Conservation (phyloP, 306 rosid genomes). For the Castanea mollissima region DNA sequence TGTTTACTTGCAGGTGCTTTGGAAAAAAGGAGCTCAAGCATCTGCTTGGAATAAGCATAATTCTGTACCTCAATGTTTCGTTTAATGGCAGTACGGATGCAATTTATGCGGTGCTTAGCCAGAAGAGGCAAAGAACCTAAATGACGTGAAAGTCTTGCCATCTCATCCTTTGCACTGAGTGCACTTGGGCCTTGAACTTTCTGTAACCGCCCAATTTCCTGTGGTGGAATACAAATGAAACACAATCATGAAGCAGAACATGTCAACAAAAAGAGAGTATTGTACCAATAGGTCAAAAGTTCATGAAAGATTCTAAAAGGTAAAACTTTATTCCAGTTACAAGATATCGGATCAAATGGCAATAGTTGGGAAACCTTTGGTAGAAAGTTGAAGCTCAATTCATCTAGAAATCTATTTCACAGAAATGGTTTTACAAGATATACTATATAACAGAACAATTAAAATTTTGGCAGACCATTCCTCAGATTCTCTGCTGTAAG, state of each 20-base stretch:
- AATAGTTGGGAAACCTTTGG: background rate
- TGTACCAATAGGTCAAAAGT: background rate
- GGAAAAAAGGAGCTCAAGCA: slow-evolving; percentile 86
- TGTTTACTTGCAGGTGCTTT: slow-evolving; percentile 93
- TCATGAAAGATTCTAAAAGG: background rate
- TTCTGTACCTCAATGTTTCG: slow-evolving; percentile 97
- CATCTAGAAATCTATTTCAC: background rate
- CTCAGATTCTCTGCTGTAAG: too few species aligned
- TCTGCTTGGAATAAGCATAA: slow-evolving; percentile 83
- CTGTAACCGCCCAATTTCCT: slow-evolving; percentile 97
- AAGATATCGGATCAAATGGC: background rate
- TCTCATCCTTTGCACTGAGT: slow-evolving; percentile 95
- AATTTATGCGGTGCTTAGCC: slow-evolving; percentile 91
- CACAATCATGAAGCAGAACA: slow-evolving; percentile 7
- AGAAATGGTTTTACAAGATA: background rate
- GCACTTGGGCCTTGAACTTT: slow-evolving; percentile 89
- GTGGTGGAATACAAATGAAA: slow-evolving; percentile 24
- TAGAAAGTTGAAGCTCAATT: background rate
- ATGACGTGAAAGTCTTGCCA: slow-evolving; percentile 97
- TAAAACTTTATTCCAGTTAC: background rate
- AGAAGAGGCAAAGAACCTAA: slow-evolving; percentile 94
- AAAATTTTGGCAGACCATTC: background rate
- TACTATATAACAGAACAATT: background rate
- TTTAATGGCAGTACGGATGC: slow-evolving; percentile 94
- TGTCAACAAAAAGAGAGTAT: background rate